Evolutionary conservation across 441 rosid genomes (phyloP), one percentile per base, ranked within the genome.

Genomic region (Dalechampia spathulata): DNA sequence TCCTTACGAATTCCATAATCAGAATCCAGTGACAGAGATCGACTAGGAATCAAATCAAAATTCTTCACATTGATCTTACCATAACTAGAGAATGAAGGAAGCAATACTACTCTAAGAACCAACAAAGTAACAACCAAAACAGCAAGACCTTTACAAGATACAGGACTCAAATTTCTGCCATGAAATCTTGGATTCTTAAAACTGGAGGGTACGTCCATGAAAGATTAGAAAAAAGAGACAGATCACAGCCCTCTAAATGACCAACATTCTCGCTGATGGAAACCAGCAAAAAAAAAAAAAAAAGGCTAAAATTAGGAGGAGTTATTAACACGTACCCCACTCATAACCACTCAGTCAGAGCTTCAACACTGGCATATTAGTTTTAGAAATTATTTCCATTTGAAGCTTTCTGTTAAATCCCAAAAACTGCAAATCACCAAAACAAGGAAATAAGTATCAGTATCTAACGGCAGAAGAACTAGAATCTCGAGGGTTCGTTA

Each of bases 141-240:
- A 57, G 54, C 73, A 58, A 82, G 70, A 61, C 84, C 81, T 69
- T 78, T 83, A 44, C 79, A 83, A 36, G 83, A 54, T 34, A 72
- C 30, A 34, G 88, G 70, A 39, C 64, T 74, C 58, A 70, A 74
- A 58, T 55, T 46, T 56, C 63, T 67, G 16, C 75, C 20, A n/a
- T 68, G 60, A 25, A 72, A 37, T 52, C 75, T 77, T 16, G 61
- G 65, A 67, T 58, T 65, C 74, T 77, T 90, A 59, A 52, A 60
- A 61, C 37, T 65, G 1, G 57, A 71, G 19, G 57, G 38, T 9
- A 72, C 60, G 46, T 65, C 90, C 96, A 90, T 87, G 47, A 25
- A 43, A 60, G 44, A 55, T 46, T 48, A 22, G 13, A 17, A 19
- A 12, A 50, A n/a, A 12, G 43, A 48, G 32, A 45, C 34, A 42